Evolutionary conservation across 495 filamentous ascomycete species (phyloP), one percentile per base, ranked within the genome.

Genomic region (Penicillium lagena): DNA sequence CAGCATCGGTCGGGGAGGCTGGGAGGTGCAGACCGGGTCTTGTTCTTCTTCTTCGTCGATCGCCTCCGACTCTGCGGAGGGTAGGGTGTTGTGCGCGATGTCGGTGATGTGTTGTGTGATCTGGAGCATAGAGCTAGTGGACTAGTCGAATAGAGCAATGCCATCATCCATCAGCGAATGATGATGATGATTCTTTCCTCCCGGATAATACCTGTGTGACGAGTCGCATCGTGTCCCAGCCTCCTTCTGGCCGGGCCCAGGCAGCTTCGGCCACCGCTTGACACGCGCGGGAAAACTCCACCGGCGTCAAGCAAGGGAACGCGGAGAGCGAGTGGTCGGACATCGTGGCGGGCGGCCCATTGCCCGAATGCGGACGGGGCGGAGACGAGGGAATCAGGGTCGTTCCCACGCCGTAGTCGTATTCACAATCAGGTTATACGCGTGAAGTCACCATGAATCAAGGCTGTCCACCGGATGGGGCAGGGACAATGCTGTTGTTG

Each of bases 231-330:
- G 58, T 55, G 4, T 50, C 56, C 63, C 63, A 59, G 35, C 37
- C 61, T 44, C 37, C 51, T 39, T 45, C 40, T 10, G 22, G 35
- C 49, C 41, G 45, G 51, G 39, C 39, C 38, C 58, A 44, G 60
- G 82, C 77, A 52, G 67, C 73, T 50, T 75, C 60, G 34, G 75
- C 71, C 14, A 87, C 68, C 33, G 68, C 68, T 56, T 78, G 72
- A 62, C 81, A 85, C 40, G 71, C 78, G 54, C 71, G 59, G 30
- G 76, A 60, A 46, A 87, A 87, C 52, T 86, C 81, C 28, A 72
- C 70, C 13, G 56, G 50, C 14, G 68, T 74, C 11, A 86, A 22
- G 22, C 4, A 22, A 22, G 22, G 22, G 22, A 22, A 22, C 22
- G 22, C 22, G 22, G 22, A 22, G 22, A 22, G 22, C 22, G 22